These are phyloP conservation scores for Fraxinus pennsylvanica DNA, from an alignment of 257 asterid species.

Conservation along the genomic window DNA sequence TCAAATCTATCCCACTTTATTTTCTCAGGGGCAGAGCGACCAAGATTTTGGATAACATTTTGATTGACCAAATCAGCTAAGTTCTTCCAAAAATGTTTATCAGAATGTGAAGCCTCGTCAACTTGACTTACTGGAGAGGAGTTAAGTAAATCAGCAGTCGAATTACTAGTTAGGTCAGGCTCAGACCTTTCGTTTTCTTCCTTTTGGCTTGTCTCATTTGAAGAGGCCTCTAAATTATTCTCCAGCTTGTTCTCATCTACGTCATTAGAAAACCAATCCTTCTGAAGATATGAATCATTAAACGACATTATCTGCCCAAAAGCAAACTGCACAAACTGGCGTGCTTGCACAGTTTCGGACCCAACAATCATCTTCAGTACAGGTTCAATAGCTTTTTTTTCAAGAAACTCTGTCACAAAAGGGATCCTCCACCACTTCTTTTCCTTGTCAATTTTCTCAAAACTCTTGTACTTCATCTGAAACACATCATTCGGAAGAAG, in stretches of 20 bases:
- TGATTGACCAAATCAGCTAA: constrained; percentile 66
- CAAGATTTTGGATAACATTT: constrained; percentile 60
- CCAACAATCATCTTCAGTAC: constrained; percentile 76
- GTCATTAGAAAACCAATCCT: constrained; percentile 48
- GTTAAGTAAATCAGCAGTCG: neutral
- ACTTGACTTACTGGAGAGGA: constrained; percentile 30
- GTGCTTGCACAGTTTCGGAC: constrained; percentile 88
- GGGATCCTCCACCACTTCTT: constrained; percentile 97
- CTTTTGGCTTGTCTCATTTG: constrained; percentile 34
- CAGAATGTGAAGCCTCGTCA: constrained; percentile 48
- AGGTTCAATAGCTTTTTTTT: constrained; percentile 74
- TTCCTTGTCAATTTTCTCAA: constrained; percentile 80
- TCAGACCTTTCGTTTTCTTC: constrained; percentile 21
- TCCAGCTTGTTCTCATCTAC: constrained; percentile 27
- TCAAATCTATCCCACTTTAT: constrained; percentile 87
- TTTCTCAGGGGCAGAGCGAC: constrained; percentile 64
- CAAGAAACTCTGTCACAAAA: constrained; percentile 69
- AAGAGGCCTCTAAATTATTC: constrained; percentile 27
- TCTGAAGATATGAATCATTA: constrained; percentile 65
- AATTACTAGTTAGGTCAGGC: constrained; percentile 19
- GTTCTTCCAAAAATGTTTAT: constrained; percentile 73
- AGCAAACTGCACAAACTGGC: constrained; percentile 89
- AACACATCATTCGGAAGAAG: constrained; percentile 25
- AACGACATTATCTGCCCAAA: constrained; percentile 75
- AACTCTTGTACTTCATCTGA: constrained; percentile 89